Evolutionary conservation across 2,329 filamentous ascomycete genomes (phyloP), one percentile per base, ranked within the genome.

Genomic region (Ceratocystis papillata): DNA sequence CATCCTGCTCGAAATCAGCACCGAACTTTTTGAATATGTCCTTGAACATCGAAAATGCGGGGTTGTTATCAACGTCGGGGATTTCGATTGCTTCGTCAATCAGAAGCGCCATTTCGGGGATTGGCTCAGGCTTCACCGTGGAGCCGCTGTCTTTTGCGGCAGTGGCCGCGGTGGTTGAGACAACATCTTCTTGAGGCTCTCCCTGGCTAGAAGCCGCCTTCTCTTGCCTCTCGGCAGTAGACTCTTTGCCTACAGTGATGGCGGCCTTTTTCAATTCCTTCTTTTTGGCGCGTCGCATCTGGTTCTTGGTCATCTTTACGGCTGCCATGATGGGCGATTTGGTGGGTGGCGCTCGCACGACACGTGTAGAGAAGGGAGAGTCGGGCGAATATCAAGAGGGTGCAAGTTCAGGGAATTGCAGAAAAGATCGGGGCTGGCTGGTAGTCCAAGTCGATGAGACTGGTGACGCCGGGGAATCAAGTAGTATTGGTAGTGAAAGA

Each of bases 281-380:
- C 83, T 94, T 96, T 80, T 93, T 92, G 62, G 90, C 89, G 75
- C 93, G 86, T 75, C 91, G 85, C 80, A 92, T 87, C 77, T 96
- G 90, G 77, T 96, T 96, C 80, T 96, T 97, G 75, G 88, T 91
- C 79, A 88, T 86, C 79, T 93, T 95, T 70, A 81, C 76, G 70
- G 79, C 75, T 72, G 83, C 83, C 84, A 87, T 87, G 73, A 75
- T 79, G 76, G 67, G 62, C 63, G 67, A 62, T 37, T n/a, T 28
- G 7, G 48, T 59, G 55, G 28, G 37, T 59, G 15, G 7, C 28
- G 55, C 10, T 59, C 15, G 15, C 28, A 59, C 55, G 28, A n/a
- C 15, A 59, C 28, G 17, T 37, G 55, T 15, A 41, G 61, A 63
- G 30, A 4, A 20, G 5, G 12, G 20, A n/a, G 12, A 3, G 41